A percentile compares a stretch with the other conserved stretches of the same genome.
Evolutionary conservation across 306 rosid species (phyloP).

Genomic region (Fragaria vesca): DNA sequence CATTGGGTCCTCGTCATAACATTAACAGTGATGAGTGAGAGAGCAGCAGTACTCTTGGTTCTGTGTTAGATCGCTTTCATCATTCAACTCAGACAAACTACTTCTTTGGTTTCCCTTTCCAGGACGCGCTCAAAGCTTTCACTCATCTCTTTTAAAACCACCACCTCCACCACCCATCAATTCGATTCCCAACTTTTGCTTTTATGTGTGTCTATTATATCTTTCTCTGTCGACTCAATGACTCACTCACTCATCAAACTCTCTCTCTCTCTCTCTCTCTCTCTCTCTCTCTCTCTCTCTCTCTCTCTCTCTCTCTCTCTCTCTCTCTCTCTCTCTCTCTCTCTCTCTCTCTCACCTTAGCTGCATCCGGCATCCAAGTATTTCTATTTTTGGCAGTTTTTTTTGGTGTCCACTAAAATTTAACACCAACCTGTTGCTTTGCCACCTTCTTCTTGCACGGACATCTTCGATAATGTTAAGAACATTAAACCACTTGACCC

Average conservation of each 20-base stretch:
- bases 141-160: neutral
- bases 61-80: conserved; percentile 59
- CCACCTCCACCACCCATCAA: conserved; percentile 11
- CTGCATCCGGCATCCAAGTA: conserved; percentile 1
- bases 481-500: neutral
- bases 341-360: neutral
- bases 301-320: neutral
- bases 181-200: conserved; percentile 10
- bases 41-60: neutral
- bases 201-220: neutral
- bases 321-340: conserved; percentile 10
- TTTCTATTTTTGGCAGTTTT: conserved; percentile 33
- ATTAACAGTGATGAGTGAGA: neutral
- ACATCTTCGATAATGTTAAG: conserved; percentile 7
- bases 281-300: neutral
- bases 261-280: neutral
- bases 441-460: conserved; percentile 11
- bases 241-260: neutral
- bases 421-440: conserved; percentile 20
- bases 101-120: conserved; percentile 51
- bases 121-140: conserved; percentile 26
- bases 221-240: conserved; percentile 5
- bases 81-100: conserved; percentile 46
- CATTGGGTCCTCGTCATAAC: neutral
- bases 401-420: conserved; percentile 18